A percentile compares a stretch with the other conserved stretches of the same genome.
Conservation (phyloP, 2,329 filamentous ascomycete species). For the Sporothrix sp. region DNA sequence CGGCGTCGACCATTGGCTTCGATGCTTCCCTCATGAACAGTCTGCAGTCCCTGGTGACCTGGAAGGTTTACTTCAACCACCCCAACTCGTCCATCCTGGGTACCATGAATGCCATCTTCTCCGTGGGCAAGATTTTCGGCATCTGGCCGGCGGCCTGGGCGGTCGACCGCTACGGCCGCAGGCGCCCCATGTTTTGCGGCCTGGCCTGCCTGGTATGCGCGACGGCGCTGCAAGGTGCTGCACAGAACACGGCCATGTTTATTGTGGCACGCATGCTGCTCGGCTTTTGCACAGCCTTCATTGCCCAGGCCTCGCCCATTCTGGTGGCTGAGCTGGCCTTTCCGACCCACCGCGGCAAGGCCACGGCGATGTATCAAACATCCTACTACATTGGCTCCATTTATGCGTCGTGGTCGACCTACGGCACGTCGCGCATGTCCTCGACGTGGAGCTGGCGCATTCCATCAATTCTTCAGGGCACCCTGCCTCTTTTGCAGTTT, state of each 20-base stretch:
- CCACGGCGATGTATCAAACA: background rate
- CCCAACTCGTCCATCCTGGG: constrained; percentile 19
- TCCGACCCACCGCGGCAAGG: constrained; percentile 7
- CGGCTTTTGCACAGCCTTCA: constrained; percentile 17
- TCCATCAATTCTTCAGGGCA: constrained; percentile 32
- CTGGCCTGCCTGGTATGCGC: constrained; percentile 30
- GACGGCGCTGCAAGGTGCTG: constrained; percentile 29
- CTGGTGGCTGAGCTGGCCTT: constrained; percentile 15
- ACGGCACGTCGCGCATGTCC: constrained; percentile 24
- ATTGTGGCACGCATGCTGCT: constrained; percentile 15
- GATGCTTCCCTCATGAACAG: constrained; percentile 30
- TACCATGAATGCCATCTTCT: constrained; percentile 16
- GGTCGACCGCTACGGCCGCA: background rate
- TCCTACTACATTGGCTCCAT: constrained; percentile 2
- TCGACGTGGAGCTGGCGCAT: constrained; percentile 25
- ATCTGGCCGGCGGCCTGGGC: constrained; percentile 4
- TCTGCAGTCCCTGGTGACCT: constrained; percentile 29
- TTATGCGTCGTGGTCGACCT: constrained; percentile 33
- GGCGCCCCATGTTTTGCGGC: constrained; percentile 5
- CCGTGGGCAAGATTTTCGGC: constrained; percentile 11
- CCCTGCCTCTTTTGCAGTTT: constrained; percentile 35
- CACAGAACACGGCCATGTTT: constrained; percentile 25
- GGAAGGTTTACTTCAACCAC: constrained; percentile 22
- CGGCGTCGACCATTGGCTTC: background rate
- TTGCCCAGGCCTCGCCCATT: constrained; percentile 11